Percentiles rank a stretch among this genome's conserved stretches.
Conservation (phyloP, 2,329 filamentous ascomycete species). For the Trichoderma sp. region DNA sequence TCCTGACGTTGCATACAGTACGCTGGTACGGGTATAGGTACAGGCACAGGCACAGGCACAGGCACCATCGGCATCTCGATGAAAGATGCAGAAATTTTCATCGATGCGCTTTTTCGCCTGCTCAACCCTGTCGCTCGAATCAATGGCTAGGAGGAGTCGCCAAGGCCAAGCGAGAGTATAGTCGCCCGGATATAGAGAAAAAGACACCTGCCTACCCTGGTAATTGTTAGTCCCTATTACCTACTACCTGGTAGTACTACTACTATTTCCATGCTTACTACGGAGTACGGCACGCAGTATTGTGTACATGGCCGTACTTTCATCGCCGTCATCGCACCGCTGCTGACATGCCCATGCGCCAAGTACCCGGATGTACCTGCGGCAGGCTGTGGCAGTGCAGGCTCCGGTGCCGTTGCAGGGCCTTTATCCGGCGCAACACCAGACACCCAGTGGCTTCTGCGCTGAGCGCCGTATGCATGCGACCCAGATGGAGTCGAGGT, state of each 20-base stretch:
- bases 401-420: neutral
- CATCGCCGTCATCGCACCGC: neutral
- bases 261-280: neutral
- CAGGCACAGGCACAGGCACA: neutral
- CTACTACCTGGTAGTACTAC: too few species aligned
- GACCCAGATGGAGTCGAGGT: neutral
- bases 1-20: neutral
- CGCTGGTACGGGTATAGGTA: too few species aligned
- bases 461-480: neutral
- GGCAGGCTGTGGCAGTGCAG: neutral
- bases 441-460: neutral
- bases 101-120: neutral
- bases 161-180: neutral
- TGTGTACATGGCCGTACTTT: neutral
- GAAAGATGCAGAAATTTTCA: neutral
- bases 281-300: too few species aligned
- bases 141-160: neutral
- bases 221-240: neutral
- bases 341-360: neutral
- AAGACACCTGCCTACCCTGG: neutral
- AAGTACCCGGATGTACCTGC: neutral
- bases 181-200: neutral
- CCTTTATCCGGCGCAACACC: neutral
- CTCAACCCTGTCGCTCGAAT: neutral
- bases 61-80: neutral